Evolutionary conservation across 345 rosid species (phyloP).

Genomic region (Pugionium dolabratum): DNA sequence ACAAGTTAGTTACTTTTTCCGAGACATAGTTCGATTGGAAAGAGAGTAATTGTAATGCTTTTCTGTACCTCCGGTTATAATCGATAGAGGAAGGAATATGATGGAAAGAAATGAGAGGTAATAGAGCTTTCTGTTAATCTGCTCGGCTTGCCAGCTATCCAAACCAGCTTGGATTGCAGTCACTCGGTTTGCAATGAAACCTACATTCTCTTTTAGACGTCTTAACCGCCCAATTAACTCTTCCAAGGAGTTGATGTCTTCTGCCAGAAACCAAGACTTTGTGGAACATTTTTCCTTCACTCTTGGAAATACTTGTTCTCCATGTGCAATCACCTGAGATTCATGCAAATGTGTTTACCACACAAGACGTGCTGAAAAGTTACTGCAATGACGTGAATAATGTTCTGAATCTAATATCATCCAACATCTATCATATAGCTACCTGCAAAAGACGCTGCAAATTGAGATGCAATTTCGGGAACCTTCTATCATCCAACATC

Average conservation of each 20-base stretch:
- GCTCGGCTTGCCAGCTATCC: constrained; percentile 96
- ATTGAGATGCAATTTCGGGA: constrained; percentile 92
- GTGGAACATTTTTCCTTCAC: constrained; percentile 80
- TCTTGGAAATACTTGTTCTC: constrained; percentile 94
- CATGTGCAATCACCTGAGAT: constrained; percentile 82
- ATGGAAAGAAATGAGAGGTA: constrained; percentile 96
- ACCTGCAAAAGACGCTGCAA: constrained; percentile 96
- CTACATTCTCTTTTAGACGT: constrained; percentile 88
- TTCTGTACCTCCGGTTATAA: constrained; percentile 77
- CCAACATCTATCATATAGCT: neutral
- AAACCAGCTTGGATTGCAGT: constrained; percentile 88
- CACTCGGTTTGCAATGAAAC: constrained; percentile 92
- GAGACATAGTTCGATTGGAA: no score
- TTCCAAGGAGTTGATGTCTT: constrained; percentile 68
- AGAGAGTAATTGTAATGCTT: no score
- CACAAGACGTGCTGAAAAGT: no score
- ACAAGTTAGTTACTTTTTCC: neutral
- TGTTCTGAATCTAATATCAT: no score
- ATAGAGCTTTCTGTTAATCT: constrained; percentile 87
- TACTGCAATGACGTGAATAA: no score
- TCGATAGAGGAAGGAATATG: constrained; percentile 85
- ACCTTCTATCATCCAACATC: constrained; percentile 88
- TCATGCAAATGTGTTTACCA: neutral
- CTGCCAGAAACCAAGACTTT: constrained; percentile 67
- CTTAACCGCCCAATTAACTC: constrained; percentile 80